Evolutionary conservation across 306 rosid genomes (phyloP).

Genomic region (Albizia julibrissin): DNA sequence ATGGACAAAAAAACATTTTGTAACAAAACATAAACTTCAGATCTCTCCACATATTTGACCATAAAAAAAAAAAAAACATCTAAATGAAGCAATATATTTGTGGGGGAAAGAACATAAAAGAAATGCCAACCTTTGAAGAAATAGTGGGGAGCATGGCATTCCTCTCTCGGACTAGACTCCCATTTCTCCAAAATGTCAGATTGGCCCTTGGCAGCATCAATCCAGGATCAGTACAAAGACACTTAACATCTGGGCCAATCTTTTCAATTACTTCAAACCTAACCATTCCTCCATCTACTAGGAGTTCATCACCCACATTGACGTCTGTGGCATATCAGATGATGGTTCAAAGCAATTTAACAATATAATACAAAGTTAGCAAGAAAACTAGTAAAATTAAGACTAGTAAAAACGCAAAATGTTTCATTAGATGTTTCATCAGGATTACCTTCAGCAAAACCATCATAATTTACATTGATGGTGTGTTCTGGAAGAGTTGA

Average conservation of each 20-base stretch:
- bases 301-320: conserved; percentile 90
- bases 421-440: not conserved
- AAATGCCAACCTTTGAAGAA: conserved; percentile 76
- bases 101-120: conserved; percentile 11
- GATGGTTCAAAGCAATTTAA: conserved; percentile 7
- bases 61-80: conserved; percentile 1
- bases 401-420: not conserved
- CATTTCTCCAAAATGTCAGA: conserved; percentile 97
- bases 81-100: conserved; percentile 12
- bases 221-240: conserved; percentile 96
- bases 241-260: conserved; percentile 96
- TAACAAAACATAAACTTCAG: not conserved
- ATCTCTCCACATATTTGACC: not conserved
- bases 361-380: not conserved
- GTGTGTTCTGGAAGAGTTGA: conserved; percentile 83
- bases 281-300: conserved; percentile 99
- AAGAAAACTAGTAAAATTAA: conserved; percentile 13
- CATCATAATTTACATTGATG: conserved; percentile 82
- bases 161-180: conserved; percentile 87
- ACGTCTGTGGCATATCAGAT: conserved; percentile 59
- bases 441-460: conserved; percentile 87
- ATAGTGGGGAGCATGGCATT: conserved; percentile 98
- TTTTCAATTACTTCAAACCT: conserved; percentile 95
- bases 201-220: conserved; percentile 95
- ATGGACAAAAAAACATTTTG: not conserved